These are phyloP conservation scores for Metschnikowia lachancei DNA, from an alignment of 805 yeast genomes.

Conservation along the genomic window DNA sequence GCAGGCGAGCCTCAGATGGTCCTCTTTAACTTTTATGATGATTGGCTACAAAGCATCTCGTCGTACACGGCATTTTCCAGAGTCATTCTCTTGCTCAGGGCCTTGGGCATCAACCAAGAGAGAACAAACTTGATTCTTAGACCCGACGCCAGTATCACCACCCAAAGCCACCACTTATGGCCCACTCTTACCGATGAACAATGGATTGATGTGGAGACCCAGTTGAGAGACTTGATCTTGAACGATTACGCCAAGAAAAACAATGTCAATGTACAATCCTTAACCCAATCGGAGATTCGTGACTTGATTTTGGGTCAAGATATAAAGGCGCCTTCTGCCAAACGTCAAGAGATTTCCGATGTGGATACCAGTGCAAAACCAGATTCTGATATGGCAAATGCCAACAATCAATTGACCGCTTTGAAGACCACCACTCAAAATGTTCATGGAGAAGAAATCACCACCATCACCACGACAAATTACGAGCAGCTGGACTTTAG, in stretches of 20 bases:
- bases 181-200: conserved; percentile 85
- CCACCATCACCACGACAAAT: conserved; percentile 86
- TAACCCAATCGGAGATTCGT: conserved; percentile 90
- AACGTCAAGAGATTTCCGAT: conserved; percentile 80
- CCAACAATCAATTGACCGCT: conserved; percentile 61
- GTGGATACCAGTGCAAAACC: conserved; percentile 48
- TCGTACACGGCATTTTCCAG: conserved; percentile 94
- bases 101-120: conserved; percentile 73
- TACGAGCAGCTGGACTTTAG: conserved; percentile 83
- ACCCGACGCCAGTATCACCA: conserved; percentile 67
- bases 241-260: conserved; percentile 82
- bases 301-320: conserved; percentile 95
- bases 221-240: conserved; percentile 82
- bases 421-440: conserved; percentile 79
- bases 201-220: conserved; percentile 88
- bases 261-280: conserved; percentile 77
- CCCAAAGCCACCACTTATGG: conserved; percentile 86
- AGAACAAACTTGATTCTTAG: conserved; percentile 70
- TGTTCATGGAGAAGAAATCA: conserved; percentile 94
- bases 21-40: conserved; percentile 86
- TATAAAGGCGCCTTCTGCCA: conserved; percentile 82
- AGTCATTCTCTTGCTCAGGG: conserved; percentile 76
- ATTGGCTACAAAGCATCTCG: conserved; percentile 78
- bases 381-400: conserved; percentile 30
- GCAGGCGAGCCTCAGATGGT: conserved; percentile 95